Evolutionary conservation across 139 green algal genomes (phyloP), one percentile per base, ranked within the genome.

Genomic region (Volvox africanus): DNA sequence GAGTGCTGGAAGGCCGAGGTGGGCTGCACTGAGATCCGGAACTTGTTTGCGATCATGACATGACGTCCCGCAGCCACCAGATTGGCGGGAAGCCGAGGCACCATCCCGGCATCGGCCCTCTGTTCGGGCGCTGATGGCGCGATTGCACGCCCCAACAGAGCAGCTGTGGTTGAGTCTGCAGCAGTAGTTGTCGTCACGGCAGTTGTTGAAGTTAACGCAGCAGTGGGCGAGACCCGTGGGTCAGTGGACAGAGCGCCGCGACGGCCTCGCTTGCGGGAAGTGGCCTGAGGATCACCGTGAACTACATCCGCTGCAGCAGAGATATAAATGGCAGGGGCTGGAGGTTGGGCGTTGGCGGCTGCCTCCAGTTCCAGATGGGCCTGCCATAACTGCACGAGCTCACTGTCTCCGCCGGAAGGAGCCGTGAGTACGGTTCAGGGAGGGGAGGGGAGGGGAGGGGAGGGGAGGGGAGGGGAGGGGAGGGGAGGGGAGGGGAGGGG

Each of bases 291-390:
- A 20, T 30, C 71, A 30, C 26, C 28, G 1, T 21, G 26, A 32
- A 21, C 26, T n/a, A 2, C 71, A 9, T 24, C 65, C 65, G 65
- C 65, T 28, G 6, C 24, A 24, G 65, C 65, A 28, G 65, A 12
- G 65, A 2, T 28, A 12, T 30, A 12, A 28, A 24, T 28, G 6
- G 65, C 24, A 26, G 65, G 21, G 65, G 65, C 16, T 73, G 65
- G 65, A 24, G 5, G 65, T 73, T 73, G 71, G 71, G 20, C 71
- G 71, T 79, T 81, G 14, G 50, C 11, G 13, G 78, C 78, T 18
- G 78, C 36, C 78, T 84, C 78, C 20, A 84, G 30, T 44, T 84
- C 78, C 28, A 84, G 16, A 32, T 84, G 78, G 78, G 36, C 36
- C 21, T 84, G 78, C 78, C 78, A 84, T 17, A 65, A 18, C 78